phyloP scores from a whole-genome alignment of 2,329 filamentous ascomycete species.

The Anthostomella pinea region DNA sequence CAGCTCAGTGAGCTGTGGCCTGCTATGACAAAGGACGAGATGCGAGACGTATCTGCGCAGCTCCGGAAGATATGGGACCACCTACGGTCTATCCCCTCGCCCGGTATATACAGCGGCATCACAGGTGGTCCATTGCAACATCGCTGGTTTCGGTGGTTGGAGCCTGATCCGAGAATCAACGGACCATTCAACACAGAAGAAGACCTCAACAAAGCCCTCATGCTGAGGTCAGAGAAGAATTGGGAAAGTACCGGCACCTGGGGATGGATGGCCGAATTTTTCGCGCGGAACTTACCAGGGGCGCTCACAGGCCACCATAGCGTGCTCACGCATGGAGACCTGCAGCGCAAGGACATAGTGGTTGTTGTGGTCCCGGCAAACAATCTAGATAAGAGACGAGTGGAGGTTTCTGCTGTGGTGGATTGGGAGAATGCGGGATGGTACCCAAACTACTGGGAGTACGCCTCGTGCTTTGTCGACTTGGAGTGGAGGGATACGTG shows the following conservation, averaged over 20 bases:
- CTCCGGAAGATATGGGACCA: conserved; percentile 4
- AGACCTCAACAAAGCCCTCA: conserved; percentile 2
- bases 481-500: conserved; percentile 5
- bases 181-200: conserved; percentile 4
- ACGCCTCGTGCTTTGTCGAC: conserved; percentile 6
- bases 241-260: background rate
- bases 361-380: conserved; percentile 1
- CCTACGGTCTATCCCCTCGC: conserved; percentile 9
- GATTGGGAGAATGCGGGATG: conserved; percentile 8
- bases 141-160: conserved; percentile 5
- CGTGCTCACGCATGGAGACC: conserved; percentile 8
- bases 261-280: conserved; percentile 5
- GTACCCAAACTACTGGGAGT: conserved; percentile 11
- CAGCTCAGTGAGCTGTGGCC: conserved; percentile 4
- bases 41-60: conserved; percentile 3
- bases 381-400: background rate
- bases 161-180: conserved; percentile 1
- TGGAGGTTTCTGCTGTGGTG: conserved; percentile 3
- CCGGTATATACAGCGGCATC: conserved; percentile 4
- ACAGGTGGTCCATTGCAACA: conserved; percentile 5
- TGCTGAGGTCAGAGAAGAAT: conserved; percentile 1
- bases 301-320: conserved; percentile 4
- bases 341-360: conserved; percentile 9
- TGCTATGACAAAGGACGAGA: conserved; percentile 5
- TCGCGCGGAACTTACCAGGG: conserved; percentile 5